These are phyloP conservation scores for Candida taoyuanica DNA, from an alignment of 805 yeast genomes.

Conservation along the genomic window DNA sequence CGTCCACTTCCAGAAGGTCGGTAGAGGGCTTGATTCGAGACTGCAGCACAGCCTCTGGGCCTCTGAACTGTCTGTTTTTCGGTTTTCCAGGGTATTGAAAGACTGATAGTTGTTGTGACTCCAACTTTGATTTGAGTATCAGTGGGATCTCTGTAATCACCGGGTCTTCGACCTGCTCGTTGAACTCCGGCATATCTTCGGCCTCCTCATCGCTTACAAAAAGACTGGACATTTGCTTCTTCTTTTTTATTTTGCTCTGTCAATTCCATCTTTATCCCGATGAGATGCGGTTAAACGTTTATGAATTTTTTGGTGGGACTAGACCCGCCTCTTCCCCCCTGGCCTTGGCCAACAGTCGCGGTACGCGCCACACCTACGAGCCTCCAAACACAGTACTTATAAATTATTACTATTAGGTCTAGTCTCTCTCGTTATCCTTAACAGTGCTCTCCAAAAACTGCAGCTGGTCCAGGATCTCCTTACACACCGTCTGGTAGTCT, in stretches of 20 bases:
- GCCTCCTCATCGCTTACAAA: slow-evolving; percentile 23
- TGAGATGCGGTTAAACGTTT: no score
- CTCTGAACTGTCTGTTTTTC: slow-evolving; percentile 35
- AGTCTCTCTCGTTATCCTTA: slow-evolving; percentile 33
- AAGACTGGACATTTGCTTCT: slow-evolving; percentile 19
- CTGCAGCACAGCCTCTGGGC: slow-evolving; percentile 31
- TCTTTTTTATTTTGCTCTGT: no score
- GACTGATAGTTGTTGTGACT: slow-evolving; percentile 33
- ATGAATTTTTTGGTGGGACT: no score
- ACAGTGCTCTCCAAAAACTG: slow-evolving; percentile 36
- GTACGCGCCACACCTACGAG: neutral
- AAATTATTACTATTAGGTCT: neutral
- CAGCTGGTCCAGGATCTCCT: slow-evolving; percentile 45
- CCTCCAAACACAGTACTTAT: neutral
- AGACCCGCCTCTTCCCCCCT: no score
- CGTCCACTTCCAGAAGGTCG: slow-evolving; percentile 65
- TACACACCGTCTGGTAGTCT: slow-evolving; percentile 40
- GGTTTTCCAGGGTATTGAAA: slow-evolving; percentile 64
- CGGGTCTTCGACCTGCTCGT: slow-evolving; percentile 38
- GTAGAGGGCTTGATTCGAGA: slow-evolving; percentile 57
- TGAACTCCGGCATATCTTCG: slow-evolving; percentile 5
- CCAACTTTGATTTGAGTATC: slow-evolving; percentile 32
- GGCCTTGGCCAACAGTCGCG: no score
- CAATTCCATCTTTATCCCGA: no score
- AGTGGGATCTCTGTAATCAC: slow-evolving; percentile 59